Evolutionary conservation across 176 grass and related monocot genomes (phyloP), one percentile per base, ranked within the genome.

Genomic region (Ampelocalamus luodianensis): DNA sequence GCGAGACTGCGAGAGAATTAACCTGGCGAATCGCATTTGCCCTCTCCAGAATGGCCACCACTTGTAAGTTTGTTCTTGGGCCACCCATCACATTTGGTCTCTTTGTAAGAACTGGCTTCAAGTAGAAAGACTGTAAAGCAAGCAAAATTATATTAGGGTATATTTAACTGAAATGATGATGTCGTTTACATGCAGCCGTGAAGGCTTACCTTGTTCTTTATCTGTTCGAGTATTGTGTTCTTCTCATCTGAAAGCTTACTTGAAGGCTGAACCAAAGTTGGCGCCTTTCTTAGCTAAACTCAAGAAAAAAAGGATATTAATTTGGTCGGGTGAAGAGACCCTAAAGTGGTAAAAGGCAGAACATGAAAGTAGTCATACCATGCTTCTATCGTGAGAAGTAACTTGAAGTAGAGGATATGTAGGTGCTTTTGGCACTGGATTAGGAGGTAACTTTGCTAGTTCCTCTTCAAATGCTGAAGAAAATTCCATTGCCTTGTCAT

Each of bases 1-100:
- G 18, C 14, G 45, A 51, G 39, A 61, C 44, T 22, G 18, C 14
- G 45, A 51, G 39, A 61, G 7, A 73, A 39, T 54, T 66, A 55
- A 99, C 97, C 93, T 99, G 92, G 48, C 90, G 97, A 90, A 99
- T 99, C 15, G 93, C 97, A 18, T 92, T 91, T 79, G 90, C 97
- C 89, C 91, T 96, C 88, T 99, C 92, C 49, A 99, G 82, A 79
- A 99, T 99, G 22, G 97, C 93, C 29, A 89, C 90, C 42, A 96
- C 93, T 68, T 99, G 94, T 22, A 99, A 80, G 74, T 94, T 94
- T 20, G 90, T 94, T 79, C 77, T 90, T n/a, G 85, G 85, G 83
- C 87, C 87, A n/a, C 71, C 93, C 92, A 92, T 96, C 51, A 99
- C 72, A 68, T 91, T 96, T 66, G 94, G 76, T 74, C 80, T 91